phyloP scores from a whole-genome alignment of 495 filamentous ascomycete species.

The Penicilliopsis zonata region DNA sequence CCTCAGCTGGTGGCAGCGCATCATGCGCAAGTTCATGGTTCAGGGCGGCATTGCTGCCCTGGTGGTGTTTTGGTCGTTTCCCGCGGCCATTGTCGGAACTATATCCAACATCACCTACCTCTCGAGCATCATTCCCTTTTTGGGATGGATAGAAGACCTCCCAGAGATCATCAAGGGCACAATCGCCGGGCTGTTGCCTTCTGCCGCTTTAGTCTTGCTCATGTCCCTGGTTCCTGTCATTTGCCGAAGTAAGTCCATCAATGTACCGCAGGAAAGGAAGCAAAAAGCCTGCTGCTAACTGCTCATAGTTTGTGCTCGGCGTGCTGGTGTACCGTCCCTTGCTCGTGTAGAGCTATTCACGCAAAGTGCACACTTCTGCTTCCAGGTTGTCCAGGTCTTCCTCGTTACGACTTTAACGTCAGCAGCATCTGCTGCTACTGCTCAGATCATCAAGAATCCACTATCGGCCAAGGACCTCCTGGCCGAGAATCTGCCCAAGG shows the following conservation, averaged over 20 bases:
- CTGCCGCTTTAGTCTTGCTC: conserved; percentile 61
- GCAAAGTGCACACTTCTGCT: conserved; percentile 81
- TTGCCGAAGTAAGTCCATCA: conserved; percentile 53
- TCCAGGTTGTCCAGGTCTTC: conserved; percentile 89
- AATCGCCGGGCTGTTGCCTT: conserved; percentile 67
- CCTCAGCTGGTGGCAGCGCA: conserved; percentile 73
- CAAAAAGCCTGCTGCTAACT: too few relatives aligned
- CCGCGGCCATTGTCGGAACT: conserved; percentile 65
- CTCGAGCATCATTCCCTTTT: conserved; percentile 43
- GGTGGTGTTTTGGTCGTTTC: conserved; percentile 88
- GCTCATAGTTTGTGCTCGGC: conserved; percentile 49
- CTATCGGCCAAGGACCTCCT: conserved; percentile 48
- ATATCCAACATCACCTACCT: conserved; percentile 74
- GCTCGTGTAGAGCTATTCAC: conserved; percentile 73
- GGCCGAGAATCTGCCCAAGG: conserved; percentile 60
- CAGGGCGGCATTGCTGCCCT: conserved; percentile 57
- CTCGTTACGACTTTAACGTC: conserved; percentile 68
- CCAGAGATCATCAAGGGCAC: conserved; percentile 61
- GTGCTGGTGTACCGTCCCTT: conserved; percentile 63
- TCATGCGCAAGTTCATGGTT: conserved; percentile 55
- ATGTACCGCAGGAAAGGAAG: too few relatives aligned
- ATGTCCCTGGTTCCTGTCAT: conserved; percentile 83
- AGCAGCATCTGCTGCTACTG: conserved; percentile 54
- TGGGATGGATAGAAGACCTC: conserved; percentile 58
- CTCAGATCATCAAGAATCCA: conserved; percentile 54